Base-by-base conservation (phyloP, 73 alveolate genomes). In the Halteria grandinella region DNA sequence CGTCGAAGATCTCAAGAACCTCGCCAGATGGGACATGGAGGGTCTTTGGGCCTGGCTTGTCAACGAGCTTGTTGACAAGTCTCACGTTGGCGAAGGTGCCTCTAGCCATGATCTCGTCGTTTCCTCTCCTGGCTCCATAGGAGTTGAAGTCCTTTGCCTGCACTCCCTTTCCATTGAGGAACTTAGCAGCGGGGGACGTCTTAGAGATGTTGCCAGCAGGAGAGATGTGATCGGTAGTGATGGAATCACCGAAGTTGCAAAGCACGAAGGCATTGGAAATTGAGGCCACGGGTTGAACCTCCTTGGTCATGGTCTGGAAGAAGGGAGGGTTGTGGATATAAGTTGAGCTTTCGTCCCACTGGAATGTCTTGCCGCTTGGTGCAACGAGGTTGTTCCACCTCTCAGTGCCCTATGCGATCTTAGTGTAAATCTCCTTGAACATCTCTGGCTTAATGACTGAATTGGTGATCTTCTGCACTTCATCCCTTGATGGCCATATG, bases 181-280 rank as follows among this genome's bases (percentile, higher is more conserved):
- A 91, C 51, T 90, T 79, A 8, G 97, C 98, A 41, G 97, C 98
- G 14, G 97, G 97, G 51, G 95, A 83, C 31, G 79, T 74, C 75
- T 79, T 91, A 1, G 97, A 71, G 50, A 94, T 94, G 81, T 90
- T 83, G 17, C 98, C 98, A n/a, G 97, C 98, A 57, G 98, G 98
- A 11, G 96, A 85, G 70, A 94, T 94, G 83, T 91, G 98, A 75
- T 94, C 98, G 33, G 97, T 91, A 0, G 98, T 94, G 64, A 94
- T 89, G 11, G 96, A 88, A 70, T 94, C 97, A 34, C 98, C 98
- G 49, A 94, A 79, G 50, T 78, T 79, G 15, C 87, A 86, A 37
- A 94, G 75, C 57, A 89, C 74, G 44, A 72, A 80, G 41, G 97
- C 98, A 58, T 89, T 75, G 24, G 55, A 69, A 0, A 94, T 76